phyloP scores from a whole-genome alignment of 2,329 filamentous ascomycete species.

The Uncinocarpus reesii region DNA sequence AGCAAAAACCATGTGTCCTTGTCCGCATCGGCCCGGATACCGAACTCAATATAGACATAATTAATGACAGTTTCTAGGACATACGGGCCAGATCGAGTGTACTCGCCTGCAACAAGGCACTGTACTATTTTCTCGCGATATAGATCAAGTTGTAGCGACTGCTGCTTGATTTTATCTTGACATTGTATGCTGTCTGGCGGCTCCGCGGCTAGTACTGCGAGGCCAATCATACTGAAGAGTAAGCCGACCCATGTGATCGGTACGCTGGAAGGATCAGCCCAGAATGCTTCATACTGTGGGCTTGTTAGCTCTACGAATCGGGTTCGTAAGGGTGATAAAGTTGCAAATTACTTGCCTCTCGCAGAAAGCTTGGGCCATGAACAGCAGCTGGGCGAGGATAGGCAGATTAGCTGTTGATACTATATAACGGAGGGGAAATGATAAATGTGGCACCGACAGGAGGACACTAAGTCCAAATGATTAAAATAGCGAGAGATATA shows the following conservation, averaged over 20 bases:
- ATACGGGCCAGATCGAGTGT: conserved; percentile 43
- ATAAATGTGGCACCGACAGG: conserved; percentile 19
- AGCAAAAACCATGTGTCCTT: conserved; percentile 46
- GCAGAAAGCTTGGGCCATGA: conserved; percentile 25
- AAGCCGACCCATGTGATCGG: conserved; percentile 38
- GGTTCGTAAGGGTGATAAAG: too few relatives aligned
- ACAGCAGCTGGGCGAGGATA: conserved; percentile 17
- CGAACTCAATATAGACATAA: conserved; percentile 46
- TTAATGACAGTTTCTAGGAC: conserved; percentile 48
- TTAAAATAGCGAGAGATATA: conserved; percentile 29
- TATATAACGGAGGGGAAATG: conserved; percentile 9
- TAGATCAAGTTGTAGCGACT: conserved; percentile 15
- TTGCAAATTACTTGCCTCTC: conserved; percentile 24
- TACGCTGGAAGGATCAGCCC: conserved; percentile 30
- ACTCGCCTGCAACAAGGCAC: conserved; percentile 45
- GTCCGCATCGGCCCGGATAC: conserved; percentile 43
- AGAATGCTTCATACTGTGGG: conserved; percentile 38
- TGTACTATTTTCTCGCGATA: conserved; percentile 37
- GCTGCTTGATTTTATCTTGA: too few relatives aligned
- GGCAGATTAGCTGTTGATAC: conserved; percentile 24
- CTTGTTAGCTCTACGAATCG: too few relatives aligned
- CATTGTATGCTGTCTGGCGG: too few relatives aligned
- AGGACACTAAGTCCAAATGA: conserved; percentile 23
- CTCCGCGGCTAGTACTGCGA: conserved; percentile 15
- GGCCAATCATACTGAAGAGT: conserved; percentile 33